Evolutionary conservation across 345 rosid genomes (phyloP), one percentile per base, ranked within the genome.

Genomic region (Gossypium mustelinum): DNA sequence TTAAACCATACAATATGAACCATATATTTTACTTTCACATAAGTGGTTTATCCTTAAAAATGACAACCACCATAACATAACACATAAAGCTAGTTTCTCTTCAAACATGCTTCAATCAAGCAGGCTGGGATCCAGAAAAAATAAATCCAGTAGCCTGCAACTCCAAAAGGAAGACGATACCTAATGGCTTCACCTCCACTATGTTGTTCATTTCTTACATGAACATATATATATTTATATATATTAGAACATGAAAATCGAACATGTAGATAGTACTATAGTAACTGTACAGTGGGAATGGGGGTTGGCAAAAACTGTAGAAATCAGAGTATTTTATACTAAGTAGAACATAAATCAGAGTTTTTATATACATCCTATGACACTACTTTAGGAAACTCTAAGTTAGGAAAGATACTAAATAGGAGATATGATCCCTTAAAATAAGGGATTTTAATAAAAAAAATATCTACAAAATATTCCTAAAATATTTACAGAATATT

Each of bases 61-160:
- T 39, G 61, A 59, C 57, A 64, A 54, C 27, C 25, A 75, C 45
- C 73, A 73, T 76, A 4, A 29, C 39, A 57, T 14, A 56, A 56
- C 45, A 34, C 41, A 29, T 29, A 51, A 12, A 60, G 56, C 60
- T 17, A 16, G 60, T 27, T 52, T 74, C 82, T 61, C 70, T 81
- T 39, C 68, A 43, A 57, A 73, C 64, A 48, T 72, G 66, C 55
- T 24, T 48, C 72, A 60, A 22, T 54, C 24, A 12, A 62, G 83
- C 86, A 77, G 81, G 83, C 85, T 22, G 74, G 83, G 85, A 84
- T 76, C 79, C 79, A 22, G 73, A 84, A 87, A 89, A 87, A 51
- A 11, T 11, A 79, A 79, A 81, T 78, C 84, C 88, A 54, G 55
- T 48, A 20, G 79, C 86, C 88, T 77, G 84, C 79, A 76, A 70